Base-by-base conservation (phyloP, 805 yeast species). In the Yarrowia sp. region DNA sequence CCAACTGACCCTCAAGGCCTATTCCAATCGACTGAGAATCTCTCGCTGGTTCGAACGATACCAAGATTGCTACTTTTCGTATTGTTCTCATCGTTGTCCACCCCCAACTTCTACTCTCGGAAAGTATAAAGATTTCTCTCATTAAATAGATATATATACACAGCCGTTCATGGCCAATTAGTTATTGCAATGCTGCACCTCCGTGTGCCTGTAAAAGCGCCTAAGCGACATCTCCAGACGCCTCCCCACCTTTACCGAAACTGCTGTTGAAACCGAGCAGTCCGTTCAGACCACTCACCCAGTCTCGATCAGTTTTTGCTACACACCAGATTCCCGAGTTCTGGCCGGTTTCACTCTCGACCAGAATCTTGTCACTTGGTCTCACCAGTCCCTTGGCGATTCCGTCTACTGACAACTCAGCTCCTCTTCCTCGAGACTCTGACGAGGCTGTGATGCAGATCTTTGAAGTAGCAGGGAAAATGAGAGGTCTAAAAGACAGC, bases 261-360 rank as follows among this genome's bases (percentile, higher is more conserved):
- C 92, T 85, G 13, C 92, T 87, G 76, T 93, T 93, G 82, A 93
- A 93, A 1, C 98, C 97, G 52, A 93, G 78, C 69, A 93, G 82
- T 72, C 91, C 93, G 74, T 93, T 94, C 67, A 94, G 87, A 40
- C 96, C 97, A 68, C 84, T 85, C 1, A 93, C 92, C 98, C 98
- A 94, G 75, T 94, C 98, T 71, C 89, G 88, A 70, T 88, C 91
- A 9, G 88, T 83, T 69, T 87, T 84, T 0, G 97, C 91, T 3
- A 94, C 88, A 78, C 98, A 93, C 87, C 95, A 92, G 15, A 93
- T 87, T 0, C 97, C 97, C 70, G 74, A 56, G 33, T 71, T 70
- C 15, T 69, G 71, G 55, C 70, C 76, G 50, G 70, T 69, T 50
- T 72, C 73, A 7, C 74, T 63, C 56, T 73, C 73, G n/a, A 77